A percentile compares a stretch with the other conserved stretches of the same genome.
Evolutionary conservation across 1,139 yeast species (phyloP).

Genomic region (Saccharomyces pastorianus): DNA sequence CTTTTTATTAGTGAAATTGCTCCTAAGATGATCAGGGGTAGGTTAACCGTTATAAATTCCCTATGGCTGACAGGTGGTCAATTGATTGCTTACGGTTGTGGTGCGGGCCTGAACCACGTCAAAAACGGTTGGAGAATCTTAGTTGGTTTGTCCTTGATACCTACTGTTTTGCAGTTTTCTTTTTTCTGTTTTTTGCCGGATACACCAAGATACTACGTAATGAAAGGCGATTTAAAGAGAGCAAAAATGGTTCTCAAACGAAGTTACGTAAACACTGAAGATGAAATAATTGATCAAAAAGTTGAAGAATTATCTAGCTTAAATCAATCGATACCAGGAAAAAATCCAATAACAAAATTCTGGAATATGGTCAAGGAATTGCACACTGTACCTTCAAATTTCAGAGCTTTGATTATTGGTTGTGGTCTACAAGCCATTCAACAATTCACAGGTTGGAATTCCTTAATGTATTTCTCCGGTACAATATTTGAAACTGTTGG

Average conservation of each 20-base stretch:
- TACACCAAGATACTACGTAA: constrained; percentile 82
- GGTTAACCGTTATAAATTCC: constrained; percentile 52
- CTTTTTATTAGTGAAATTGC: constrained; percentile 86
- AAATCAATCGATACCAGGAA: constrained; percentile 59
- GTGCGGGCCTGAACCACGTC: constrained; percentile 74
- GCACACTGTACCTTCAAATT: constrained; percentile 70
- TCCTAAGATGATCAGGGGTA: constrained; percentile 84
- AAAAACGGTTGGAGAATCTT: constrained; percentile 86
- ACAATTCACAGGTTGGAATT: constrained; percentile 92
- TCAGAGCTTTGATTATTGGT: constrained; percentile 78
- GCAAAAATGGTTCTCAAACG: constrained; percentile 60
- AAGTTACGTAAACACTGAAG: constrained; percentile 51
- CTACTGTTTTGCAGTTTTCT: constrained; percentile 70
- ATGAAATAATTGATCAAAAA: constrained; percentile 48
- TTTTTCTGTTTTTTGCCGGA: constrained; percentile 85
- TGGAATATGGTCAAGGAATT: constrained; percentile 60
- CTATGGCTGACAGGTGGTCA: constrained; percentile 72
- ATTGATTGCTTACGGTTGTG: constrained; percentile 81
- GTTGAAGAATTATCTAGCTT: constrained; percentile 50
- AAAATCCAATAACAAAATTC: constrained; percentile 44
- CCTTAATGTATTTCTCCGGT: constrained; percentile 87
- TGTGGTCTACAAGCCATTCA: constrained; percentile 93
- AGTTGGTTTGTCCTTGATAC: constrained; percentile 83
- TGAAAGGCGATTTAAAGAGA: constrained; percentile 52
- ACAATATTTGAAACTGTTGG: constrained; percentile 87